These are phyloP conservation scores for Trypethelium eluteriae DNA, from an alignment of 495 filamentous ascomycete species.

Conservation along the genomic window DNA sequence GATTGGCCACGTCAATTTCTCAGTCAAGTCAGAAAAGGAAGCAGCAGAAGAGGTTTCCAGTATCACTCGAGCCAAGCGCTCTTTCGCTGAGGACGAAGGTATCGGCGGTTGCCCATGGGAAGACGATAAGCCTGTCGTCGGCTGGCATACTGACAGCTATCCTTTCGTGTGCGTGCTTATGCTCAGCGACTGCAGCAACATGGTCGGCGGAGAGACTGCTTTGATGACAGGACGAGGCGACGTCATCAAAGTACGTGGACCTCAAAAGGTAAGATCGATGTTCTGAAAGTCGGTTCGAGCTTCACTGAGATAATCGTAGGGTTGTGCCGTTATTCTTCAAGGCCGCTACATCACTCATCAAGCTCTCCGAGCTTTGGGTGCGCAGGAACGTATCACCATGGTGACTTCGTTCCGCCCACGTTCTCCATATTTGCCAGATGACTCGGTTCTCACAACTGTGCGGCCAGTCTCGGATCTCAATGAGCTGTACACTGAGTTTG, in stretches of 20 bases:
- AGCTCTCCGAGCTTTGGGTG: slow-evolving; percentile 56
- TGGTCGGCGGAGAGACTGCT: slow-evolving; percentile 68
- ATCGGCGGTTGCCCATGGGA: slow-evolving; percentile 49
- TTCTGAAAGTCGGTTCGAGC: background rate
- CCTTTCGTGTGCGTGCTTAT: slow-evolving; percentile 72
- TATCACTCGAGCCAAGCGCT: slow-evolving; percentile 34
- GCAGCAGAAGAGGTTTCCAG: slow-evolving; percentile 42
- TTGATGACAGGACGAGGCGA: slow-evolving; percentile 53
- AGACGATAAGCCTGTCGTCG: slow-evolving; percentile 58
- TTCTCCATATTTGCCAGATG: slow-evolving; percentile 51
- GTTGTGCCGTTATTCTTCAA: slow-evolving; percentile 60
- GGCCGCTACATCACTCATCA: slow-evolving; percentile 67
- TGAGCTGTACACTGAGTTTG: slow-evolving; percentile 63
- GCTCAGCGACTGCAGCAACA: slow-evolving; percentile 62
- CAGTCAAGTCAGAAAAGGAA: slow-evolving; percentile 50
- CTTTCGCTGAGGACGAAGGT: slow-evolving; percentile 41
- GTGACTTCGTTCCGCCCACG: slow-evolving; percentile 65
- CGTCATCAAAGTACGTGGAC: slow-evolving; percentile 60
- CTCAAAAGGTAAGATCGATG: slow-evolving; percentile 48
- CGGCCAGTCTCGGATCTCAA: slow-evolving; percentile 56
- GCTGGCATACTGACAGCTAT: slow-evolving; percentile 69
- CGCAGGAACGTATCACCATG: slow-evolving; percentile 62
- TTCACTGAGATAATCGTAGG: slow-evolving; percentile 37
- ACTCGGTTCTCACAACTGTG: slow-evolving; percentile 59
- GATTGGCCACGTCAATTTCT: slow-evolving; percentile 66